A percentile compares a stretch with the other conserved stretches of the same genome.
These are phyloP conservation scores for Lachnellula arida DNA, from an alignment of 2,329 filamentous ascomycete genomes.

Conservation along the genomic window DNA sequence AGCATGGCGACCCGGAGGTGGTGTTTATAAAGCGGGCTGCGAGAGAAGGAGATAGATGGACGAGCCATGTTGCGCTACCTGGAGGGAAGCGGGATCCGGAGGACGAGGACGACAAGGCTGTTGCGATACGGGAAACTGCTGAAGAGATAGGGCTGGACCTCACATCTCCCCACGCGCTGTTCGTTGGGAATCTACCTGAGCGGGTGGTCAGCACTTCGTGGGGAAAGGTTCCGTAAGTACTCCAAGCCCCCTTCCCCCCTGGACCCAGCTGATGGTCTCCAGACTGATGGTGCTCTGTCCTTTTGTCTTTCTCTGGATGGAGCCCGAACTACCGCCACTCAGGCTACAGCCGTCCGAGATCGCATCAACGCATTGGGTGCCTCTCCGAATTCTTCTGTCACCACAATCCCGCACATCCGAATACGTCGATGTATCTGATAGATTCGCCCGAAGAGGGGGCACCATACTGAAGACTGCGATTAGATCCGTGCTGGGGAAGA, in stretches of 20 bases:
- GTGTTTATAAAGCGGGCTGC: slow-evolving; percentile 67
- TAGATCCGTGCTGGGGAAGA: slow-evolving; percentile 55
- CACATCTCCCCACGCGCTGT: slow-evolving; percentile 40
- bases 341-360: slow-evolving; percentile 65
- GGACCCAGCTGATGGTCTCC: slow-evolving; percentile 19
- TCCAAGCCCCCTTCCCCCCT: background rate
- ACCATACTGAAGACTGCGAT: slow-evolving; percentile 50
- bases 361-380: slow-evolving; percentile 65
- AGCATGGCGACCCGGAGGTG: slow-evolving; percentile 61
- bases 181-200: slow-evolving; percentile 60
- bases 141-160: slow-evolving; percentile 65
- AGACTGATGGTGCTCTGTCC: slow-evolving; percentile 67
- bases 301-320: slow-evolving; percentile 60
- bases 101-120: slow-evolving; percentile 57
- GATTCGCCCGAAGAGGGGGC: slow-evolving; percentile 52
- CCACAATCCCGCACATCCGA: slow-evolving; percentile 56
- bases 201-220: slow-evolving; percentile 61
- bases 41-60: slow-evolving; percentile 63
- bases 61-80: slow-evolving; percentile 62
- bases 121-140: slow-evolving; percentile 58
- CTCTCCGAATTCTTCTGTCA: slow-evolving; percentile 56
- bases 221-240: slow-evolving; percentile 56
- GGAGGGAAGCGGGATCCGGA: slow-evolving; percentile 63
- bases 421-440: slow-evolving; percentile 59
- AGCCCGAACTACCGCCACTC: slow-evolving; percentile 50